Base-by-base conservation (phyloP, 768 basidiomycete genomes). In the Russula virescens region DNA sequence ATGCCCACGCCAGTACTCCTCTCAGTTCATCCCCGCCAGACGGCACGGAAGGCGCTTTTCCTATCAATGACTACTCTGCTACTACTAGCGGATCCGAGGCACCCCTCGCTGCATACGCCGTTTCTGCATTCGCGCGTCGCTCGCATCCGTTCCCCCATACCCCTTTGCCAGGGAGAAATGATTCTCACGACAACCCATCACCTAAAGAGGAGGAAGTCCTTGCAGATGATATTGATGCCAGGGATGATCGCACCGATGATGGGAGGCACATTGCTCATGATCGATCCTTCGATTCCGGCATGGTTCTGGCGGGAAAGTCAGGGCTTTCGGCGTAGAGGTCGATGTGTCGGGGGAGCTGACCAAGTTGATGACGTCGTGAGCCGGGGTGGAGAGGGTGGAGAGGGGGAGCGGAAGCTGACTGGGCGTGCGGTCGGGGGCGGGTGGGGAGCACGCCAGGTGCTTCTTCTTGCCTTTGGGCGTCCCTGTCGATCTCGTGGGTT, bases 211-310 rank as follows among this genome's bases (percentile, higher is more conserved):
- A 59, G 35, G 54, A 62, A 8, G 6, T 19, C 25, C 2, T 21
- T 35, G 42, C 31, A 2, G 62, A 38, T 10, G 40, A 56, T 40
- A 26, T n/a, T 34, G 47, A 54, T 10, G 23, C 21, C 91, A 9
- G 92, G 92, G 7, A 93, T 94, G 86, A 86, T 91, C 34, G 92
- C 91, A 0, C 92, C 92, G 0, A 78, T 94, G 40, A 73, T 89
- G 6, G 92, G 92, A 0, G 92, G 92, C 0, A 71, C 76, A 23
- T 80, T 94, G 5, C 79, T 94, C 40, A 80, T 82, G 71, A 75
- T 92, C 49, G 76, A 86, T 69, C 77, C 80, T 10, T 80, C 88
- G 0, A 77, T 91, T 56, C 91, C 91, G 0, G 89, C 93, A 26
- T 91, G n/a, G n/a, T n/a, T n/a, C n/a, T n/a, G n/a, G n/a, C n/a